Evolutionary conservation across 2,329 filamentous ascomycete species (phyloP).

Genomic region (Colletotrichum melonis): DNA sequence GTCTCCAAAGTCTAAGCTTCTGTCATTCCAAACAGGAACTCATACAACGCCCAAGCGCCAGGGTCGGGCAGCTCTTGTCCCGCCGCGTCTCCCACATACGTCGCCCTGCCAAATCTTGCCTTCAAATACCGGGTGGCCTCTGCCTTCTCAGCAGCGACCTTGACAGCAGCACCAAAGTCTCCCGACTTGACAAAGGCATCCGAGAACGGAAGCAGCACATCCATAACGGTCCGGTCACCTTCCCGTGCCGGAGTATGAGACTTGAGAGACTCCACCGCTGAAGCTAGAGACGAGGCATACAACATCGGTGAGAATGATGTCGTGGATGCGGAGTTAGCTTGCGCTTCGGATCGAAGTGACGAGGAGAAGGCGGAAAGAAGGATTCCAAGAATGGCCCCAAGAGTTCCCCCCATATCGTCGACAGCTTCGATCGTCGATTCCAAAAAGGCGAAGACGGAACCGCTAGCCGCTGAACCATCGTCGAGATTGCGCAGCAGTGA

Average conservation of each 20-base stretch:
- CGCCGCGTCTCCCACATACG: conserved; percentile 43
- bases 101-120: conserved; percentile 43
- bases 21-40: conserved; percentile 36
- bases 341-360: conserved; percentile 30
- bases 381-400: conserved; percentile 47
- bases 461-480: conserved; percentile 41
- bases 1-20: neutral
- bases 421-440: conserved; percentile 44
- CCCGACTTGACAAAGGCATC: conserved; percentile 34
- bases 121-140: conserved; percentile 42
- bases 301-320: conserved; percentile 15
- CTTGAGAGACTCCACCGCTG: conserved; percentile 40
- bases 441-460: conserved; percentile 45
- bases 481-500: conserved; percentile 44
- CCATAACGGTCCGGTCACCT: conserved; percentile 42
- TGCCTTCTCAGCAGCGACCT: conserved; percentile 42
- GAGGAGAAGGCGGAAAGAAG: conserved; percentile 41
- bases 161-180: conserved; percentile 51
- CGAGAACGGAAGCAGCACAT: conserved; percentile 38
- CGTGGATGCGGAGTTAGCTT: neutral
- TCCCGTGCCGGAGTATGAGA: conserved; percentile 42
- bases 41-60: conserved; percentile 46
- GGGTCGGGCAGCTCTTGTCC: conserved; percentile 44
- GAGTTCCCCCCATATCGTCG: conserved; percentile 51
- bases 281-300: conserved; percentile 38